Conservation (phyloP, 108 stramenopile genomes). For the Hondaea fermentalgiana region DNA sequence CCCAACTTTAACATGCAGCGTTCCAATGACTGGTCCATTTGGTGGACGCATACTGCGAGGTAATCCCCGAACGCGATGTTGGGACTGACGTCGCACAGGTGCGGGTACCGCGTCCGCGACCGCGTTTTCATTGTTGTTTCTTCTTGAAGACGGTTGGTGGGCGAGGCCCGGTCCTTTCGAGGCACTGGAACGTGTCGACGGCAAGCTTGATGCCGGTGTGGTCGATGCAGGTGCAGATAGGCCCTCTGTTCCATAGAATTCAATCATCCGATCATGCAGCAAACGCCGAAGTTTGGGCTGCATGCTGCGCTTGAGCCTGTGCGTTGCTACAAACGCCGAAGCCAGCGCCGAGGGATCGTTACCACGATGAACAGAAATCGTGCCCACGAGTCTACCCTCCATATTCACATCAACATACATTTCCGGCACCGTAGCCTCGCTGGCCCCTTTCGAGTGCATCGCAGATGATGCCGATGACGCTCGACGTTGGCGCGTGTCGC, state of each 20-base stretch:
- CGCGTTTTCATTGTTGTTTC: too few species aligned
- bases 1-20: not conserved
- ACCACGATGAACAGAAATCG: not conserved
- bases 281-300: not conserved
- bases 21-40: not conserved
- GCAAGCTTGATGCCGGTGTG: too few species aligned
- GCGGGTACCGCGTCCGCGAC: too few species aligned
- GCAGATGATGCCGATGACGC: not conserved
- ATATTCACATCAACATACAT: slow-evolving; percentile 1
- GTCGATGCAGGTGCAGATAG: not conserved
- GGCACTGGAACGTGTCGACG: too few species aligned
- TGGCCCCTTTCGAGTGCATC: not conserved
- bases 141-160: too few species aligned
- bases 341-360: not conserved
- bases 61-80: not conserved
- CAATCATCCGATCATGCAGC: not conserved
- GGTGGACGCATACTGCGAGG: not conserved
- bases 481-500: too few species aligned
- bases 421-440: not conserved
- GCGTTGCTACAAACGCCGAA: not conserved
- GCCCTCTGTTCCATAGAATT: not conserved
- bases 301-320: not conserved
- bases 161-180: too few species aligned
- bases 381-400: not conserved
- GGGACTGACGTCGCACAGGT: too few species aligned